A percentile compares a stretch with the other conserved stretches of the same genome.
phyloP scores from a whole-genome alignment of 345 rosid genomes.

The Camelina sativa region DNA sequence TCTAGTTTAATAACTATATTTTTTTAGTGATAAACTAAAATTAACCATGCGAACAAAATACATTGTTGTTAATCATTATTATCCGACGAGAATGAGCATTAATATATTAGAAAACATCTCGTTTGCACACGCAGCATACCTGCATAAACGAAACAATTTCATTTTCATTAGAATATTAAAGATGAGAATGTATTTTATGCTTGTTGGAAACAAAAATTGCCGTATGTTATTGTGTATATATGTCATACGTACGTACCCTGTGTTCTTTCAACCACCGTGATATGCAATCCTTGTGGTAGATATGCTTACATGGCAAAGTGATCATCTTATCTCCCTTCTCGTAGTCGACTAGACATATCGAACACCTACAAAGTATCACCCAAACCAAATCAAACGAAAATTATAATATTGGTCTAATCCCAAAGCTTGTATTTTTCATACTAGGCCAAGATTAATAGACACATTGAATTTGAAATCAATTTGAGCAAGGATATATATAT shows the following conservation, averaged over 20 bases:
- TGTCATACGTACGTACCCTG: background rate
- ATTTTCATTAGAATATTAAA: background rate
- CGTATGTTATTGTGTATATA: background rate
- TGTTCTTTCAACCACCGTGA: background rate
- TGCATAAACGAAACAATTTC: background rate
- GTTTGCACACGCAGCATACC: constrained; percentile 5
- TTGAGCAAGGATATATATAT: too few relatives aligned
- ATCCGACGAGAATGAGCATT: background rate
- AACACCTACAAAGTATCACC: background rate
- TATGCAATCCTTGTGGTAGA: constrained; percentile 1
- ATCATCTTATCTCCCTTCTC: background rate
- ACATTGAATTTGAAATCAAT: too few relatives aligned
- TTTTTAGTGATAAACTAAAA: too few relatives aligned
- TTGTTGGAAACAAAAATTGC: background rate
- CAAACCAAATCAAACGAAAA: background rate
- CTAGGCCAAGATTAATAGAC: too few relatives aligned
- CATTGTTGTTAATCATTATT: background rate
- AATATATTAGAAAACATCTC: background rate
- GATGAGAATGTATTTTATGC: background rate
- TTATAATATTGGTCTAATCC: background rate
- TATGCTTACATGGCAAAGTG: background rate
- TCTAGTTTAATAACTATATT: background rate
- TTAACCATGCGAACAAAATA: background rate
- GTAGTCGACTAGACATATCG: background rate
- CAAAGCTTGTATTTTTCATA: background rate